These are phyloP conservation scores for Hyaloscypha bicolor DNA, from an alignment of 495 filamentous ascomycete genomes.

Conservation along the genomic window DNA sequence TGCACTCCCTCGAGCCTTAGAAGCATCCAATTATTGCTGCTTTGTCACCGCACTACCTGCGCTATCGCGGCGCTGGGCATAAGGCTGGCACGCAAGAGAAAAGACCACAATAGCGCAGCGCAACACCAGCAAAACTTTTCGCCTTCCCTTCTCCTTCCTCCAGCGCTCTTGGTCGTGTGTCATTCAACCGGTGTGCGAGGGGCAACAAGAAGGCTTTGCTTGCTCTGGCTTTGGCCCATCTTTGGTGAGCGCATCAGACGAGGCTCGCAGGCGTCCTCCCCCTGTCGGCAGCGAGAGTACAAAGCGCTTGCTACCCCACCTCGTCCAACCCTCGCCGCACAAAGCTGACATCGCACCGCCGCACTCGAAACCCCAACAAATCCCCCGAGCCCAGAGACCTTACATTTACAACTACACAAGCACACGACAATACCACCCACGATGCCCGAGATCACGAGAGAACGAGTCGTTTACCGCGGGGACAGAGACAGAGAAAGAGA, in stretches of 20 bases:
- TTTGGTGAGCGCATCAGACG: not conserved
- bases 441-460: conserved; percentile 1
- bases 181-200: conserved; percentile 1
- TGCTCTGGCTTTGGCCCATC: not conserved
- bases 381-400: not conserved
- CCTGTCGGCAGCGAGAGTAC: not conserved
- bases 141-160: not conserved
- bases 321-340: not conserved
- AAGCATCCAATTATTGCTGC: not conserved
- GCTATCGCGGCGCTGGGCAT: not conserved
- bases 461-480: not conserved
- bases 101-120: not conserved
- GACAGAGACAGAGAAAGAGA: not conserved
- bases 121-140: not conserved
- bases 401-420: not conserved
- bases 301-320: conserved; percentile 5
- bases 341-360: not conserved
- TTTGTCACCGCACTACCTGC: conserved; percentile 5
- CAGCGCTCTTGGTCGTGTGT: not conserved
- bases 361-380: not conserved
- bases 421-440: not conserved
- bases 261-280: not conserved
- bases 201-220: not conserved
- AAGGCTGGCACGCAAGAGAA: conserved; percentile 4
- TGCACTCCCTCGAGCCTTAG: not conserved